Evolutionary conservation across 768 basidiomycete species (phyloP), one percentile per base, ranked within the genome.

Genomic region (Boletus reticulatus): DNA sequence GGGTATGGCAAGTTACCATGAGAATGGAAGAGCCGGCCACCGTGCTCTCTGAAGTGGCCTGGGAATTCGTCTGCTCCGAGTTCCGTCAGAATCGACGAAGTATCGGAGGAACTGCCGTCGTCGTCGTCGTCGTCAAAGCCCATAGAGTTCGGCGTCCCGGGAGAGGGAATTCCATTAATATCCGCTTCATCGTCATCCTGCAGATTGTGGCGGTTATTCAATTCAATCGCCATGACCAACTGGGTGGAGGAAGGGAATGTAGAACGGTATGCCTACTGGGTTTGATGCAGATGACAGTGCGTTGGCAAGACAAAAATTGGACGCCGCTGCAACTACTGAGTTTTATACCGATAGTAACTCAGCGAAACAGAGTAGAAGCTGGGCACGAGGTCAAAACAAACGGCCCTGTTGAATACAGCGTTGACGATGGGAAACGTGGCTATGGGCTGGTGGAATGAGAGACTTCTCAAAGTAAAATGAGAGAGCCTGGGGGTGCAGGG

Each of bases 21-120:
- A 63, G 85, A 85, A 75, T 84, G 84, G 72, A 84, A 91, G 68
- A 89, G 82, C 37, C 87, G 78, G 32, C 78, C 82, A 60, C 77
- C 74, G 8, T 75, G 73, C 59, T 89, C 84, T 32, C 62, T 61
- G 60, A 90, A 91, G 72, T 83, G 84, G 13, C 42, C 49, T 0
- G 84, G 82, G 60, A 87, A 84, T 3, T 89, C 86, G 20, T 80
- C 74, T 39, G 71, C 67, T 50, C 38, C 65, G 10, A 89, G 55
- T 61, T 86, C 82, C 1, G 75, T 75, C 48, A 81, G 52, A 56
- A 62, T 67, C 8, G 78, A 75, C 20, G 73, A 78, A 1, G 76
- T 71, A 54, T 78, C 77, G n/a, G 76, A 78, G 19, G 58, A 61
- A 31, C 62, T 60, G 59, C 70, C 72, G 56, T 77, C 75, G 60